Evolutionary conservation across 345 rosid species (phyloP).

Genomic region (Turnera subulata): DNA sequence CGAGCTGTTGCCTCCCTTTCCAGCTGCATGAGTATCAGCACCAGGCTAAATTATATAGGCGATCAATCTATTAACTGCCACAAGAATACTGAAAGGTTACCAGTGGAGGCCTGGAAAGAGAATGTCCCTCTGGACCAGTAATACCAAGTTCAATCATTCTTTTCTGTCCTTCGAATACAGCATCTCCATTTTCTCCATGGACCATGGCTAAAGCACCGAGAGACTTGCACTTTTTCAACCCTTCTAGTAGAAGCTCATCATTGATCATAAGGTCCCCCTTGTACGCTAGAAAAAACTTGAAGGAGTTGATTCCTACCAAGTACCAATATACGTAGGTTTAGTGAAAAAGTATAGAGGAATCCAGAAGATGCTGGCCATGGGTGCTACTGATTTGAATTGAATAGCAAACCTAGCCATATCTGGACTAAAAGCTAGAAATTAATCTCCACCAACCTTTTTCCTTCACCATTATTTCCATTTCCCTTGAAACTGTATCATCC

Average conservation of each 20-base stretch:
- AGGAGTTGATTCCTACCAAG: slow-evolving; percentile 86
- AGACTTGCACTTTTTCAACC: slow-evolving; percentile 78
- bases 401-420: too few species aligned
- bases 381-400: too few species aligned
- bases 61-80: not conserved
- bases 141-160: slow-evolving; percentile 92
- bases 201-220: slow-evolving; percentile 99
- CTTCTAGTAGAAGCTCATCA: slow-evolving; percentile 82
- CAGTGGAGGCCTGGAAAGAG: slow-evolving; percentile 89
- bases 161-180: slow-evolving; percentile 87
- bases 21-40: slow-evolving; percentile 45
- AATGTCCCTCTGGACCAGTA: slow-evolving; percentile 98
- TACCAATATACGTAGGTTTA: slow-evolving; percentile 8
- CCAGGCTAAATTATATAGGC: slow-evolving; percentile 14
- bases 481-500: slow-evolving; percentile 75
- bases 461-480: slow-evolving; percentile 86
- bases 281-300: slow-evolving; percentile 95
- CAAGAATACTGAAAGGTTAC: slow-evolving; percentile 34
- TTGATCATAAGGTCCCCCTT: slow-evolving; percentile 79
- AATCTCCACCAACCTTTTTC: slow-evolving; percentile 55
- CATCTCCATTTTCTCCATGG: slow-evolving; percentile 99
- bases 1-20: slow-evolving; percentile 97
- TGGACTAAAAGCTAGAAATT: not conserved
- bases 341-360: too few species aligned
- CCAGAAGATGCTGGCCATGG: too few species aligned